phyloP scores from a whole-genome alignment of 1,284 basidiomycete genomes.

The Pyrrhoderma lamaoense region DNA sequence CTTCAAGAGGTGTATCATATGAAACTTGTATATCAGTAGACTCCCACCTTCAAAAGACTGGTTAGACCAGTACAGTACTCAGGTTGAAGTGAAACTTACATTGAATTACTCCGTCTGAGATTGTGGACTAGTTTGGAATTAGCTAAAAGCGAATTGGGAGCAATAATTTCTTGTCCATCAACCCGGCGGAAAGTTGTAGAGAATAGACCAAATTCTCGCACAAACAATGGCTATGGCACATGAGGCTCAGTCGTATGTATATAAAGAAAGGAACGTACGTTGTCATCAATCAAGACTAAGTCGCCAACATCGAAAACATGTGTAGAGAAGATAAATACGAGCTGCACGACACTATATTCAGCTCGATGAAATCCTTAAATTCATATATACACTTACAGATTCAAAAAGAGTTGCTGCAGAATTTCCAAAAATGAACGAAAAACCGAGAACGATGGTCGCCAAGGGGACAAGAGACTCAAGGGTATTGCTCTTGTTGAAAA shows the following conservation, averaged over 20 bases:
- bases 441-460: conserved; percentile 73
- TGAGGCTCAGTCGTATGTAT: neutral
- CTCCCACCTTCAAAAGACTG: conserved; percentile 58
- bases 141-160: conserved; percentile 73
- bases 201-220: conserved; percentile 76
- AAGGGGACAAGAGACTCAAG: conserved; percentile 75
- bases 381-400: conserved; percentile 54
- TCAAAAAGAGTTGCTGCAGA: conserved; percentile 79
- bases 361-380: too few species aligned
- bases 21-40: conserved; percentile 56
- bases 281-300: conserved; percentile 71
- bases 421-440: conserved; percentile 78
- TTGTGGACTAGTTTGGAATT: conserved; percentile 73
- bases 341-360: conserved; percentile 29
- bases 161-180: conserved; percentile 74
- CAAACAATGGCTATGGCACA: conserved; percentile 41
- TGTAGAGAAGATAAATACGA: conserved; percentile 80
- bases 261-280: conserved; percentile 30
- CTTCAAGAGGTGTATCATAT: conserved; percentile 60
- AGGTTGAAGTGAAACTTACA: conserved; percentile 40
- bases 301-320: conserved; percentile 77
- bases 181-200: conserved; percentile 74
- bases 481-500: conserved; percentile 68
- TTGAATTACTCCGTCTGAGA: conserved; percentile 64
- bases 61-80: conserved; percentile 8